phyloP scores from a whole-genome alignment of 345 rosid genomes.

The Acer campestre region DNA sequence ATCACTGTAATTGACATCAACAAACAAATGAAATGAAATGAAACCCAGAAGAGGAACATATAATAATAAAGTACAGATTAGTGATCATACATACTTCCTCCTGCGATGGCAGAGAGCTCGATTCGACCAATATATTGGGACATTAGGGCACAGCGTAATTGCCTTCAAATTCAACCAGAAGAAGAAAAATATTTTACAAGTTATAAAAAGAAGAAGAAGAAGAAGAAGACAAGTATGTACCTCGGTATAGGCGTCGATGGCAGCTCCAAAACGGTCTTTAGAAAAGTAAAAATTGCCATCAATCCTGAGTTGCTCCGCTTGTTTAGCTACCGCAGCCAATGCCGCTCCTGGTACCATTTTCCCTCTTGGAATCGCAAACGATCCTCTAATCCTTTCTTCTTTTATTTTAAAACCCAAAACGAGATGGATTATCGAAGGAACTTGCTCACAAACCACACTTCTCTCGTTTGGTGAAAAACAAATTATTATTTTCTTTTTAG shows the following conservation, averaged over 20 bases:
- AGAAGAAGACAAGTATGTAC: slow-evolving; percentile 27
- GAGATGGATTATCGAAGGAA: too few species aligned
- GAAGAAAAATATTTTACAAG: neutral
- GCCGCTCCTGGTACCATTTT: slow-evolving; percentile 40
- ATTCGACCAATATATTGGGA: slow-evolving; percentile 86
- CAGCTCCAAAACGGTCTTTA: slow-evolving; percentile 76
- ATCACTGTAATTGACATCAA: slow-evolving; percentile 47
- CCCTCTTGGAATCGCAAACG: neutral
- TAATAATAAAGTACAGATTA: neutral
- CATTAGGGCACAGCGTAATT: slow-evolving; percentile 77
- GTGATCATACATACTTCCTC: slow-evolving; percentile 70
- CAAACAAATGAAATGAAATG: slow-evolving; percentile 17
- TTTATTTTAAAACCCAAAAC: too few species aligned
- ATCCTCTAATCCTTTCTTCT: neutral
- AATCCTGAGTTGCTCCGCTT: slow-evolving; percentile 66
- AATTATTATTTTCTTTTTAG: too few species aligned
- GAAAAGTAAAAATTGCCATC: slow-evolving; percentile 66
- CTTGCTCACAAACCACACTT: too few species aligned
- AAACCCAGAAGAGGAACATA: neutral
- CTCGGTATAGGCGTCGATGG: slow-evolving; percentile 93
- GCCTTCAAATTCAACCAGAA: slow-evolving; percentile 49
- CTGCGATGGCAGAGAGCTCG: slow-evolving; percentile 88
- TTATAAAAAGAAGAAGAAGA: neutral
- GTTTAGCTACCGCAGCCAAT: slow-evolving; percentile 46
- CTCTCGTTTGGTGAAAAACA: too few species aligned